Conservation (phyloP, 768 basidiomycete genomes). For the Lactifluus rugatus region DNA sequence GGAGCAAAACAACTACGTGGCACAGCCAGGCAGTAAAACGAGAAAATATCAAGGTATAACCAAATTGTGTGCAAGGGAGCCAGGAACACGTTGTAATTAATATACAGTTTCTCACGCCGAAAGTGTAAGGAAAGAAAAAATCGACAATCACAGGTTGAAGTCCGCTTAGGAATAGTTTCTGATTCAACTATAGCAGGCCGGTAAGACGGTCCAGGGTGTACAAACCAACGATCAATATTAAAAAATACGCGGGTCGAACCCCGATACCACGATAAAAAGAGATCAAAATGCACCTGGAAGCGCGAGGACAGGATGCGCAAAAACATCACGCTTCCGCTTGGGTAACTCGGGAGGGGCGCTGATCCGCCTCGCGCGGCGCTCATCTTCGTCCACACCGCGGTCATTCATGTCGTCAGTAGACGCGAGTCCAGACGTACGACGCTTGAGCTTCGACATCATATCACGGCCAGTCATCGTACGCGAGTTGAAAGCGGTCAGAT, state of each 20-base stretch:
- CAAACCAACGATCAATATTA: neutral
- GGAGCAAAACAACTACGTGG: slow-evolving; percentile 4
- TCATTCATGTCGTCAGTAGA: slow-evolving; percentile 19
- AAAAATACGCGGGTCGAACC: neutral
- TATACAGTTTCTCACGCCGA: neutral
- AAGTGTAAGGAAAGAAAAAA: neutral
- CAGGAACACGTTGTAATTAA: neutral
- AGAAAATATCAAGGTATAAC: neutral
- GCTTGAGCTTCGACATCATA: slow-evolving; percentile 56
- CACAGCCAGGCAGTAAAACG: slow-evolving; percentile 1
- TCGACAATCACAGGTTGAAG: neutral
- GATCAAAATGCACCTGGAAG: slow-evolving; percentile 51
- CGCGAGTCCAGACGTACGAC: slow-evolving; percentile 33
- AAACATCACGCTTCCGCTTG: slow-evolving; percentile 40
- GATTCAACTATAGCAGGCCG: neutral
- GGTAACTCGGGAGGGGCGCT: slow-evolving; percentile 58
- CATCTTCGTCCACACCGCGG: slow-evolving; percentile 31
- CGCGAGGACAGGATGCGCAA: slow-evolving; percentile 48
- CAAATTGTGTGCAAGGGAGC: neutral
- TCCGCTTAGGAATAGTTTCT: neutral
- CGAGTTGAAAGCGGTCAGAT: slow-evolving; percentile 39
- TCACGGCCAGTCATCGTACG: slow-evolving; percentile 49
- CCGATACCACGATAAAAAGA: neutral
- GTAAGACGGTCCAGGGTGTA: neutral
- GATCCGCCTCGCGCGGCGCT: slow-evolving; percentile 32